phyloP scores from a whole-genome alignment of 805 yeast genomes.

The Yarrowia sp. region DNA sequence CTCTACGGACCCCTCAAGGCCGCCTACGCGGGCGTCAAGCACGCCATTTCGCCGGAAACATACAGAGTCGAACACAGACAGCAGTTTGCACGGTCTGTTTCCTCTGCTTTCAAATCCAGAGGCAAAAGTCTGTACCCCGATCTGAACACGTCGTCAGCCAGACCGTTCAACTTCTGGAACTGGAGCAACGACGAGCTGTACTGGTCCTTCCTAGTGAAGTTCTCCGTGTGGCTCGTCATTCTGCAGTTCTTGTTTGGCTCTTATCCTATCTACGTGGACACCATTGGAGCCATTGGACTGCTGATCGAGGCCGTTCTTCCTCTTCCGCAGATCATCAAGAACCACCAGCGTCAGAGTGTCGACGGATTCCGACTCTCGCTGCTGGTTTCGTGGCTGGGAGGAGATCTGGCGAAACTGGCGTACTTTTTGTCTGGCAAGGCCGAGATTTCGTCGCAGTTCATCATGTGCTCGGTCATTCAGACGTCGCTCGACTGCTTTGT shows the following conservation, averaged over 20 bases:
- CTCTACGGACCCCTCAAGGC: conserved; percentile 13
- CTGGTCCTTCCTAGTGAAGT: conserved; percentile 67
- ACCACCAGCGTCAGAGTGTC: conserved; percentile 76
- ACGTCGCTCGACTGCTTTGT: conserved; percentile 44
- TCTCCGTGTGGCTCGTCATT: conserved; percentile 53
- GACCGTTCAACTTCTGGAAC: conserved; percentile 79
- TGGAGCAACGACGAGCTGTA: conserved; percentile 69
- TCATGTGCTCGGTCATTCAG: conserved; percentile 45
- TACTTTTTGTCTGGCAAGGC: conserved; percentile 41
- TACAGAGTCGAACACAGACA: conserved; percentile 25
- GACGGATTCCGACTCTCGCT: conserved; percentile 81
- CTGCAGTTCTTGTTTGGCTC: conserved; percentile 54
- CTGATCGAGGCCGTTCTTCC: conserved; percentile 57
- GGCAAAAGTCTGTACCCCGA: conserved; percentile 23
- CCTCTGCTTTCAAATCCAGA: conserved; percentile 26
- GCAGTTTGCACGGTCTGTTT: conserved; percentile 19
- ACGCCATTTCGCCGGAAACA: conserved; percentile 19
- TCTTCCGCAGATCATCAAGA: conserved; percentile 68
- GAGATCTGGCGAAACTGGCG: conserved; percentile 71
- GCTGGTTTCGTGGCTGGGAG: conserved; percentile 84
- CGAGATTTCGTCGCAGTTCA: conserved; percentile 45
- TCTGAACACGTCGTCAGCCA: background rate
- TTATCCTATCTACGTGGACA: conserved; percentile 54
- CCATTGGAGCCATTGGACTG: conserved; percentile 68
- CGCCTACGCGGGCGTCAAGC: background rate